phyloP scores from a whole-genome alignment of 345 rosid species.

The Iberis pinnata region DNA sequence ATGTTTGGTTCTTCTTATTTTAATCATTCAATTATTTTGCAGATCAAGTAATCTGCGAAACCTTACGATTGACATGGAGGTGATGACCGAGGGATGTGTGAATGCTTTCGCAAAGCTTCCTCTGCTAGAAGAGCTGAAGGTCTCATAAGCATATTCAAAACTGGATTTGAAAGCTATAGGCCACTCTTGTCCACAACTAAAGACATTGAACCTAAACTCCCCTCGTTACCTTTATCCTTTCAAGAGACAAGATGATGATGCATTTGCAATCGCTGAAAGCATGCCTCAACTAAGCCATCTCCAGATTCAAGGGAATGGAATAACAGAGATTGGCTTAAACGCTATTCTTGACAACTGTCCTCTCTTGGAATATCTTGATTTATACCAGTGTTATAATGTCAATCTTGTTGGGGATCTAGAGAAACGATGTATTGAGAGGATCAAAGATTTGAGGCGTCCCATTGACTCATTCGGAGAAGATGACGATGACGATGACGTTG shows the following conservation, averaged over 20 bases:
- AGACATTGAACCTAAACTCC: conserved; percentile 11
- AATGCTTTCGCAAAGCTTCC: no score
- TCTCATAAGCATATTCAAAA: background rate
- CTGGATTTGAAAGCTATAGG: conserved; percentile 3
- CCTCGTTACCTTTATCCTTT: no score
- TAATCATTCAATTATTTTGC: conserved; percentile 2
- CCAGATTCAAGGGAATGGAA: conserved; percentile 5
- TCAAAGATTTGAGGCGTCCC: no score
- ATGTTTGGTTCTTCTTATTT: no score
- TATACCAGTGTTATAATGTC: background rate
- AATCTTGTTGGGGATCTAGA: no score
- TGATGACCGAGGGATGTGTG: no score
- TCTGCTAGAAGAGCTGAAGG: background rate
- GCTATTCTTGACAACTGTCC: conserved; percentile 8
- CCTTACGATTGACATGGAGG: no score
- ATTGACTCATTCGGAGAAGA: no score
- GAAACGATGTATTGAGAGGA: no score
- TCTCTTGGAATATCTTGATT: background rate
- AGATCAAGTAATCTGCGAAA: conserved; percentile 32
- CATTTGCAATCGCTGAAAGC: conserved; percentile 4
- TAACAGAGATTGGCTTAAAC: background rate
- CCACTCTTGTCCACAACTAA: conserved; percentile 3
- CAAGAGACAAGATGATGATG: background rate
- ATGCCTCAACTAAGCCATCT: conserved; percentile 24
- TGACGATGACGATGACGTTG: no score